Evolutionary conservation across 768 basidiomycete genomes (phyloP).

Genomic region (Brasilioporus rufonigricans): DNA sequence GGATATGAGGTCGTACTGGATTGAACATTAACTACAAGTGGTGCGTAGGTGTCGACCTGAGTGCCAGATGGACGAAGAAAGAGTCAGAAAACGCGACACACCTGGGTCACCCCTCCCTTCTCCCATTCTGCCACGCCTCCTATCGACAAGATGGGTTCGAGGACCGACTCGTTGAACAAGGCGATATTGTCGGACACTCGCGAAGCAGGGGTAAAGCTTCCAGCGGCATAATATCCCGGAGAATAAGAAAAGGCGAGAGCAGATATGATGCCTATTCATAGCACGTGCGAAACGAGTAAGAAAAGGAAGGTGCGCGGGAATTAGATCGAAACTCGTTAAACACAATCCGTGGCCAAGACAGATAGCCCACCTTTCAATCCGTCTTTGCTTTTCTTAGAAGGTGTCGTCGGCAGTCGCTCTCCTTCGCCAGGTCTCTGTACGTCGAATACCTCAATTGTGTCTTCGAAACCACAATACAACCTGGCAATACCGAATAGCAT

Average conservation of each 20-base stretch:
- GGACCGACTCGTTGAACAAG: constrained; percentile 60
- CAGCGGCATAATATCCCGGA: constrained; percentile 75
- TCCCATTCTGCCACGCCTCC: constrained; percentile 46
- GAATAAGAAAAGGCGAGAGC: constrained; percentile 72
- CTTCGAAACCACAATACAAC: constrained; percentile 84
- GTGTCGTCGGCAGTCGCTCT: constrained; percentile 63
- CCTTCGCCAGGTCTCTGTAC: constrained; percentile 72
- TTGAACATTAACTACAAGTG: constrained; percentile 85
- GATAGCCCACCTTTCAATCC: constrained; percentile 90
- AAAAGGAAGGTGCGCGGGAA: no score
- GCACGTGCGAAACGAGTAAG: no score
- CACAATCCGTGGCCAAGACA: no score
- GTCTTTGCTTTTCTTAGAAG: constrained; percentile 74
- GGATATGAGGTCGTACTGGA: constrained; percentile 60
- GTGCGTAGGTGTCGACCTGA: no score
- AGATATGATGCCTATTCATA: constrained; percentile 86
- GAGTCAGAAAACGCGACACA: constrained; percentile 23
- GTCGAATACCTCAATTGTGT: constrained; percentile 85
- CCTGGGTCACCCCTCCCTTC: constrained; percentile 47
- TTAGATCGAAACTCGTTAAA: no score
- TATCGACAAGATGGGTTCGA: constrained; percentile 60
- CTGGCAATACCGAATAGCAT: no score
- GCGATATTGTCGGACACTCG: constrained; percentile 54
- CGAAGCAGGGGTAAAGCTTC: constrained; percentile 56
- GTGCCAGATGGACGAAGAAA: no score